These are phyloP conservation scores for Amphichorda felina DNA, from an alignment of 2,329 filamentous ascomycete genomes.

Conservation along the genomic window DNA sequence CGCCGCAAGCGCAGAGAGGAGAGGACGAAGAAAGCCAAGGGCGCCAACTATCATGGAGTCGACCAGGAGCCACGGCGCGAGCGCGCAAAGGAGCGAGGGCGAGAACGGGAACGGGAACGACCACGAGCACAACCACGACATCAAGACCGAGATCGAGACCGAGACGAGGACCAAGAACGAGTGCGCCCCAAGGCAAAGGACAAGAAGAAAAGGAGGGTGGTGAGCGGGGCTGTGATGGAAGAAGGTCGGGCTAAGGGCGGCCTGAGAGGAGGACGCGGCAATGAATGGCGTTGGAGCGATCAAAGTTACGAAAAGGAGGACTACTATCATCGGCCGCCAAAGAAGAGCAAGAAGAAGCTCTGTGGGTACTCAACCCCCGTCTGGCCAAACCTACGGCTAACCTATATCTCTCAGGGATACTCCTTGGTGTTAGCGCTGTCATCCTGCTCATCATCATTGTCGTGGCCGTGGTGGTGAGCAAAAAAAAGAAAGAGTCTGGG, in stretches of 20 bases:
- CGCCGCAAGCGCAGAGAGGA: conserved; percentile 34
- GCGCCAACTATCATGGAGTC: conserved; percentile 18
- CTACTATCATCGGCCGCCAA: conserved; percentile 28
- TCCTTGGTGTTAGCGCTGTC: conserved; percentile 38
- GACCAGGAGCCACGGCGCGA: conserved; percentile 7
- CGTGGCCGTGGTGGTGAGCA: conserved; percentile 53
- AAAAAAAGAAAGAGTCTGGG: conserved; percentile 35
- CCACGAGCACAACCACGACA: conserved; percentile 2
- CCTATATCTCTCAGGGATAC: conserved; percentile 34
- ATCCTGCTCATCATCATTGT: conserved; percentile 56
- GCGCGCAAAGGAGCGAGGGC: conserved; percentile 10
- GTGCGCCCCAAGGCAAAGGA: not conserved
- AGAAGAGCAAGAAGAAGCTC: conserved; percentile 37
- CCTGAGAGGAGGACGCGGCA: conserved; percentile 30
- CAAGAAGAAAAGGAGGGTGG: conserved; percentile 45
- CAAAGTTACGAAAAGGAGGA: conserved; percentile 38
- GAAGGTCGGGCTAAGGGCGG: conserved; percentile 41
- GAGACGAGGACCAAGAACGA: conserved; percentile 1
- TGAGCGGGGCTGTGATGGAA: conserved; percentile 58
- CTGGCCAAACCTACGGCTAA: not conserved
- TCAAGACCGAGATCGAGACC: not conserved
- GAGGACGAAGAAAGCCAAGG: conserved; percentile 22
- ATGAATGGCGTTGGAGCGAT: conserved; percentile 24
- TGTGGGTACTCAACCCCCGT: not conserved
- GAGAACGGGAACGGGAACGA: conserved; percentile 7